phyloP scores from a whole-genome alignment of 129 eudicot genomes.

The Arctium lappa region DNA sequence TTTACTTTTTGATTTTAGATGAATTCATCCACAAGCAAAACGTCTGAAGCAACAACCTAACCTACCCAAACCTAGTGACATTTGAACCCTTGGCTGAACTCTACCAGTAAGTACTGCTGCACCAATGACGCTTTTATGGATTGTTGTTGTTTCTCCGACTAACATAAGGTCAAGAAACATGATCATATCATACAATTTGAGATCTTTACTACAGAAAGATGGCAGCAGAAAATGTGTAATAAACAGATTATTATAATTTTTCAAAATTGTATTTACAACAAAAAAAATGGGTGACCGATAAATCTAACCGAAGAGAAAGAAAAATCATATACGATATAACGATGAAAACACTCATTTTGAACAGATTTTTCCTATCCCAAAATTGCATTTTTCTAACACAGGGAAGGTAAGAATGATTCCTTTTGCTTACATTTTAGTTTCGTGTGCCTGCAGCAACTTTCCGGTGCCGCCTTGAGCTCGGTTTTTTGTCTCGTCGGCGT shows the following conservation, averaged over 20 bases:
- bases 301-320: constrained; percentile 9
- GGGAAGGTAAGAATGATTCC: constrained; percentile 35
- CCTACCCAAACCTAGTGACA: not conserved
- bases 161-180: not conserved
- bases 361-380: constrained; percentile 41
- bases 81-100: not conserved
- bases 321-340: not conserved
- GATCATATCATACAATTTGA: constrained; percentile 1
- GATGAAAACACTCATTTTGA: constrained; percentile 23
- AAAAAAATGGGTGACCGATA: constrained; percentile 13
- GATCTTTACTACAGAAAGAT: not conserved
- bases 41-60: not conserved
- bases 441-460: constrained; percentile 51
- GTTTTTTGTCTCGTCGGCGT: constrained; percentile 47
- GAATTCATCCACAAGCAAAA: too few relatives aligned
- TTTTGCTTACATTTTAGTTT: constrained; percentile 34
- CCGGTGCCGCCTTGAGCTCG: constrained; percentile 60
- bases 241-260: constrained; percentile 28
- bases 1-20: too few relatives aligned
- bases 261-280: constrained; percentile 37
- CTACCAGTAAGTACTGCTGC: not conserved
- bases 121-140: not conserved
- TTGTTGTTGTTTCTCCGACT: not conserved
- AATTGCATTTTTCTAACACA: constrained; percentile 27
- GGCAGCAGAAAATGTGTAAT: not conserved